phyloP scores from a whole-genome alignment of 2,329 filamentous ascomycete species.

The Ophiostoma ulmi region DNA sequence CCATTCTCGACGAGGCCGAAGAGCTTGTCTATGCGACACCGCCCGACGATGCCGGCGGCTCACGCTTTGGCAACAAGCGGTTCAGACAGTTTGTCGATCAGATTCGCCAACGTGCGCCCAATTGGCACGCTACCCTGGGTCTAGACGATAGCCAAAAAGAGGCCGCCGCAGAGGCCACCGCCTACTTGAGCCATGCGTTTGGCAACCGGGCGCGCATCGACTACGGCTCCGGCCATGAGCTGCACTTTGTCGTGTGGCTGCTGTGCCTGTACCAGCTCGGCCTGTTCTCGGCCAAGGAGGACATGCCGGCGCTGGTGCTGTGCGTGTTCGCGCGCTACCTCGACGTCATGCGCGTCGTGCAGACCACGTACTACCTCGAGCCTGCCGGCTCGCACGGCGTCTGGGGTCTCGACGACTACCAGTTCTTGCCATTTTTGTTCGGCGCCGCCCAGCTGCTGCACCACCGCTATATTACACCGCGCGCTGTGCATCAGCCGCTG shows the following conservation, averaged over 20 bases:
- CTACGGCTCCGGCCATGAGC: slow-evolving; percentile 94
- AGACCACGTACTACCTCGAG: slow-evolving; percentile 92
- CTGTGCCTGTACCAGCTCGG: slow-evolving; percentile 83
- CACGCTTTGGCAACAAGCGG: slow-evolving; percentile 88
- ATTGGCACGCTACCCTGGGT: slow-evolving; percentile 62
- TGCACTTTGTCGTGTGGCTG: slow-evolving; percentile 96
- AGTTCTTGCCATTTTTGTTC: slow-evolving; percentile 92
- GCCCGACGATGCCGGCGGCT: slow-evolving; percentile 78
- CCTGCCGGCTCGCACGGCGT: slow-evolving; percentile 95
- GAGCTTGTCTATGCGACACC: slow-evolving; percentile 63
- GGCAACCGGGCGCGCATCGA: slow-evolving; percentile 85
- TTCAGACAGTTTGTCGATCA: slow-evolving; percentile 79
- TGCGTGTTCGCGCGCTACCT: slow-evolving; percentile 79
- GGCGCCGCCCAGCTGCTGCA: slow-evolving; percentile 84
- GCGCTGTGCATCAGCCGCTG: slow-evolving; percentile 80
- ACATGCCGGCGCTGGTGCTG: slow-evolving; percentile 71
- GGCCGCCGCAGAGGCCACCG: slow-evolving; percentile 65
- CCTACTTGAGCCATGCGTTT: slow-evolving; percentile 78
- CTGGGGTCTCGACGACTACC: slow-evolving; percentile 96
- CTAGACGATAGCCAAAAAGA: slow-evolving; percentile 36
- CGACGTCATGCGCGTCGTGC: slow-evolving; percentile 76
- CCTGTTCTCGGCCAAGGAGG: slow-evolving; percentile 47
- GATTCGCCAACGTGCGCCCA: slow-evolving; percentile 49
- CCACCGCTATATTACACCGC: slow-evolving; percentile 73
- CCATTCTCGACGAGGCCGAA: slow-evolving; percentile 65